A percentile compares a stretch with the other conserved stretches of the same genome.
Evolutionary conservation across 768 basidiomycete species (phyloP).

Genomic region (Leccinum boreale): DNA sequence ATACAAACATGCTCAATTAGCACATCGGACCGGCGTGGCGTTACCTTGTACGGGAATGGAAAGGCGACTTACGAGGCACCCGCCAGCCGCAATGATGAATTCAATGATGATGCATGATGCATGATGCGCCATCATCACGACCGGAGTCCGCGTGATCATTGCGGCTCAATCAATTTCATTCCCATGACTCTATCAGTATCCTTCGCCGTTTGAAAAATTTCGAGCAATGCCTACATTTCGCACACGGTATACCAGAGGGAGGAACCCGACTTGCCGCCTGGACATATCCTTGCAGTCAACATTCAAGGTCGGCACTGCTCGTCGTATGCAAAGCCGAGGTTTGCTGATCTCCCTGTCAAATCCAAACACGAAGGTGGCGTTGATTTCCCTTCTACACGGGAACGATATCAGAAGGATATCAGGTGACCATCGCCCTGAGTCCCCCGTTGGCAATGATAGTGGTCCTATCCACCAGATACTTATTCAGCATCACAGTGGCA

Average conservation of each 20-base stretch:
- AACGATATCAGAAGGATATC: constrained; percentile 29
- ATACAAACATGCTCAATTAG: constrained; percentile 2
- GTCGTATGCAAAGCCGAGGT: background rate
- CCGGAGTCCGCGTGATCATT: constrained; percentile 11
- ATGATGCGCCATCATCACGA: constrained; percentile 9
- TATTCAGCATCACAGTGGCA: constrained; percentile 23
- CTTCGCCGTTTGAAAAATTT: constrained; percentile 21
- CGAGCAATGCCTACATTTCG: constrained; percentile 28
- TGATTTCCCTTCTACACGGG: constrained; percentile 23
- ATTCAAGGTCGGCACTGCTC: background rate
- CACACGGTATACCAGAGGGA: constrained; percentile 29
- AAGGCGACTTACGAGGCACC: background rate
- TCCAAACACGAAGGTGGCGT: constrained; percentile 20
- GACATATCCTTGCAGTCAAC: constrained; percentile 16
- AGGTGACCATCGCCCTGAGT: constrained; percentile 32
- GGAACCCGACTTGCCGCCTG: constrained; percentile 25
- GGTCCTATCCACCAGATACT: constrained; percentile 28
- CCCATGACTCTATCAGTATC: constrained; percentile 18
- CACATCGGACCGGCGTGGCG: constrained; percentile 5
- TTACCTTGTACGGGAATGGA: constrained; percentile 13
- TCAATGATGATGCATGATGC: no score
- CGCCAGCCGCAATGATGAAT: background rate
- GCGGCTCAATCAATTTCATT: constrained; percentile 17
- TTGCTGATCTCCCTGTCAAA: constrained; percentile 23
- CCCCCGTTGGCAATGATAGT: background rate